Percentiles rank a stretch among this genome's conserved stretches.
These are phyloP conservation scores for Chrysosporium queenslandicum DNA, from an alignment of 2,329 filamentous ascomycete genomes.

Conservation along the genomic window DNA sequence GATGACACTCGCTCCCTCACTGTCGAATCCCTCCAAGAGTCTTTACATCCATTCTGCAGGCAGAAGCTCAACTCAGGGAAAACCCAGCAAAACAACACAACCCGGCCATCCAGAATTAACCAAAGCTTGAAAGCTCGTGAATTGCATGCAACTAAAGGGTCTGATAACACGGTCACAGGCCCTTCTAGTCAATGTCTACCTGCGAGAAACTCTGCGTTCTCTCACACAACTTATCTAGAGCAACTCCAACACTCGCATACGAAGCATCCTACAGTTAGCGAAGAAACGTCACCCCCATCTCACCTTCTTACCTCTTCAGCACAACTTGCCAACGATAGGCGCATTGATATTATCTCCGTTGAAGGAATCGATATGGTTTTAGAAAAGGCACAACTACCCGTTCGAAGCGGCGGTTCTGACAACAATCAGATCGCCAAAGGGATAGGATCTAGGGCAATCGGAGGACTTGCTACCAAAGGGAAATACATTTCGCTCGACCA, in stretches of 20 bases:
- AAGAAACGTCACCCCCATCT: conserved; percentile 34
- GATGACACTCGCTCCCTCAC: neutral
- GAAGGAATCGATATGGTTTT: conserved; percentile 66
- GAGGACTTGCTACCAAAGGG: conserved; percentile 72
- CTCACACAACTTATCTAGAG: conserved; percentile 13
- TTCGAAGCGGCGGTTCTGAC: conserved; percentile 20
- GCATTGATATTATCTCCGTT: conserved; percentile 68
- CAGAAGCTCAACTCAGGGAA: conserved; percentile 4
- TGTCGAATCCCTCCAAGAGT: conserved; percentile 13
- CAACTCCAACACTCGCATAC: conserved; percentile 19
- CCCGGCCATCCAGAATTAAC: neutral
- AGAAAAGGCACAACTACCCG: conserved; percentile 22
- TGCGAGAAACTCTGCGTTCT: neutral
- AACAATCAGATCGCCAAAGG: conserved; percentile 39
- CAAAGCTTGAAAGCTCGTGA: conserved; percentile 7
- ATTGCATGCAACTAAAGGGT: conserved; percentile 7
- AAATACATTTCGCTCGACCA: conserved; percentile 62
- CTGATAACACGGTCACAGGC: neutral
- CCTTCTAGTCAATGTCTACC: conserved; percentile 2
- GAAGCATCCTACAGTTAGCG: neutral
- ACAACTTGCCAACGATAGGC: conserved; percentile 52
- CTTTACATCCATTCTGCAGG: conserved; percentile 15
- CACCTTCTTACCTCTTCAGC: conserved; percentile 26
- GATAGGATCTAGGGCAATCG: conserved; percentile 43
- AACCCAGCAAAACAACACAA: neutral